Conservation (phyloP, 768 basidiomycete species). For the Gloeopeniophorella convolvens region DNA sequence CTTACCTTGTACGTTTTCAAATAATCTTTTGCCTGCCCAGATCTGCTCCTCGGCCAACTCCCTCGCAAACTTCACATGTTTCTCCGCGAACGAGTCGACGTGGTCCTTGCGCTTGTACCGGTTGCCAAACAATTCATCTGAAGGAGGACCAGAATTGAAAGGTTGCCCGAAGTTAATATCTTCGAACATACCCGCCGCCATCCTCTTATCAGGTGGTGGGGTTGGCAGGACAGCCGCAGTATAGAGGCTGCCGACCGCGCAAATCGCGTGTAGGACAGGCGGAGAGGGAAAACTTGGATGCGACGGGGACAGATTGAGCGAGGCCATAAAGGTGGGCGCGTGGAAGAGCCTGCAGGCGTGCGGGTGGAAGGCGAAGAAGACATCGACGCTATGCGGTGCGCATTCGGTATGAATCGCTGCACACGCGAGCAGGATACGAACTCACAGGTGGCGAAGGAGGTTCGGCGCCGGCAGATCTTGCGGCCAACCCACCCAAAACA, state of each 20-base stretch:
- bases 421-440: constrained; percentile 2
- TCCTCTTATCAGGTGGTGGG: constrained; percentile 38
- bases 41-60: constrained; percentile 14
- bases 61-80: constrained; percentile 18
- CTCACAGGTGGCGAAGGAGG: constrained; percentile 60
- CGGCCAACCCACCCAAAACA: constrained; percentile 42
- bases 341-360: constrained; percentile 69
- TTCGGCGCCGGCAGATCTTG: constrained; percentile 53
- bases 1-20: constrained; percentile 19
- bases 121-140: constrained; percentile 23
- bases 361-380: constrained; percentile 75
- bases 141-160: background rate
- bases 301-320: constrained; percentile 55
- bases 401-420: background rate
- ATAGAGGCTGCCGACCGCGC: constrained; percentile 71
- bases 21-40: constrained; percentile 7
- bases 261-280: constrained; percentile 79
- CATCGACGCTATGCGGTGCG: constrained; percentile 50
- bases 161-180: background rate
- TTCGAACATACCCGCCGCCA: constrained; percentile 31
- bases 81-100: constrained; percentile 22
- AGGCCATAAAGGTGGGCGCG: constrained; percentile 53
- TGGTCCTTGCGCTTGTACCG: constrained; percentile 14
- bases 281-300: constrained; percentile 69
- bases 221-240: constrained; percentile 60